phyloP scores from a whole-genome alignment of 805 yeast species.

The Tetrapisispora namnaoensis region DNA sequence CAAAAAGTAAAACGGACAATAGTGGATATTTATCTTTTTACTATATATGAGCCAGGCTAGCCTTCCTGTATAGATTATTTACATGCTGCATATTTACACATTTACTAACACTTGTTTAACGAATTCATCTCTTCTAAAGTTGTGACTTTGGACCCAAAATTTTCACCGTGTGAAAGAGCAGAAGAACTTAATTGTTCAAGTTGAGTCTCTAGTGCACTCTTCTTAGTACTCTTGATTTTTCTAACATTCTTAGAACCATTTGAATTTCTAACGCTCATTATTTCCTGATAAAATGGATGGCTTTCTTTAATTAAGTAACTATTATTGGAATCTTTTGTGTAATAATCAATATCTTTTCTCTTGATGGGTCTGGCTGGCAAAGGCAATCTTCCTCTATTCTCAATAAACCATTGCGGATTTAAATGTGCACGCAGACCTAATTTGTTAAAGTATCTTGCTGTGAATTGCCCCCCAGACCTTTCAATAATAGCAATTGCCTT shows the following conservation, averaged over 20 bases:
- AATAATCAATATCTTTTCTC: slow-evolving; percentile 69
- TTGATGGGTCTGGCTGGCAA: slow-evolving; percentile 76
- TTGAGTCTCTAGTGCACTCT: slow-evolving; percentile 25
- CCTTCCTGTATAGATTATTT: not conserved
- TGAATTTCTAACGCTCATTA: slow-evolving; percentile 13
- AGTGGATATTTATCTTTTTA: not conserved
- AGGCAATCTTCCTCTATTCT: slow-evolving; percentile 72
- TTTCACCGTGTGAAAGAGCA: no score
- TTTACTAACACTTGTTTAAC: no score
- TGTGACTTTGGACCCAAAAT: not conserved
- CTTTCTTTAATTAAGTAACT: slow-evolving; percentile 57
- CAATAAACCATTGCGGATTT: slow-evolving; percentile 58
- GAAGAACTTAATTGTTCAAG: slow-evolving; percentile 19
- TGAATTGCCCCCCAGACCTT: slow-evolving; percentile 59
- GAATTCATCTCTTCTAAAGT: not conserved
- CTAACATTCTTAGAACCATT: slow-evolving; percentile 9
- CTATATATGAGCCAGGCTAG: no score
- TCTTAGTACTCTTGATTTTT: slow-evolving; percentile 21
- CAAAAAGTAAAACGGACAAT: not conserved
- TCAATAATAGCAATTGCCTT: slow-evolving; percentile 70
- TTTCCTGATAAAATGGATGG: slow-evolving; percentile 20
- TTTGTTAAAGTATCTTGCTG: slow-evolving; percentile 59
- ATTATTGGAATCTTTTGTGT: slow-evolving; percentile 57
- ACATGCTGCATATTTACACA: not conserved
- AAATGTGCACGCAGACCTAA: slow-evolving; percentile 68